Conservation (phyloP, 805 yeast genomes). For the Huiozyma sinensis region DNA sequence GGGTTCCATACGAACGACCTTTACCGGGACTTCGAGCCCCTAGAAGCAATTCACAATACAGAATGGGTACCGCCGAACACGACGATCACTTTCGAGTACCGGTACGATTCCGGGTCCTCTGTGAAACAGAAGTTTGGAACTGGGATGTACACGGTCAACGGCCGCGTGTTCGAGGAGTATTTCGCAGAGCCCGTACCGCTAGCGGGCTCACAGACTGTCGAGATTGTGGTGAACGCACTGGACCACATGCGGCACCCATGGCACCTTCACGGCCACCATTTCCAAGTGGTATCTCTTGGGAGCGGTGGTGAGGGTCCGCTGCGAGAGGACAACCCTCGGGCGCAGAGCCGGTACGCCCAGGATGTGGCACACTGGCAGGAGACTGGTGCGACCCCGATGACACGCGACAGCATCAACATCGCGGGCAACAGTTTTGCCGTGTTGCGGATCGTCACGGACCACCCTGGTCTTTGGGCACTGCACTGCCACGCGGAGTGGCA, state of each 20-base stretch:
- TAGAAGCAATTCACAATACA: neutral
- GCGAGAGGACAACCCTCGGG: slow-evolving; percentile 24
- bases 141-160: slow-evolving; percentile 39
- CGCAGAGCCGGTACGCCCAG: slow-evolving; percentile 19
- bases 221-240: slow-evolving; percentile 51
- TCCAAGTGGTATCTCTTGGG: slow-evolving; percentile 40
- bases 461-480: slow-evolving; percentile 73
- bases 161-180: slow-evolving; percentile 49
- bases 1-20: slow-evolving; percentile 14
- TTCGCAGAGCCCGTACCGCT: slow-evolving; percentile 31
- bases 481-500: slow-evolving; percentile 76
- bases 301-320: slow-evolving; percentile 33
- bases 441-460: slow-evolving; percentile 49
- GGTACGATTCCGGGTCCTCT: slow-evolving; percentile 30
- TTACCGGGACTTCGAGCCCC: slow-evolving; percentile 14
- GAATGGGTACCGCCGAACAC: slow-evolving; percentile 4
- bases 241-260: slow-evolving; percentile 62
- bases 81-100: slow-evolving; percentile 35
- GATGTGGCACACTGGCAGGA: slow-evolving; percentile 16
- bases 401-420: slow-evolving; percentile 56
- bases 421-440: slow-evolving; percentile 47
- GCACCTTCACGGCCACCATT: slow-evolving; percentile 52
- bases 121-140: slow-evolving; percentile 29
- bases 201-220: slow-evolving; percentile 37
- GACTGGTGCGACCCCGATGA: slow-evolving; percentile 37